Evolutionary conservation across 495 filamentous ascomycete genomes (phyloP), one percentile per base, ranked within the genome.

Genomic region (Penicillium macrosclerotiorum): DNA sequence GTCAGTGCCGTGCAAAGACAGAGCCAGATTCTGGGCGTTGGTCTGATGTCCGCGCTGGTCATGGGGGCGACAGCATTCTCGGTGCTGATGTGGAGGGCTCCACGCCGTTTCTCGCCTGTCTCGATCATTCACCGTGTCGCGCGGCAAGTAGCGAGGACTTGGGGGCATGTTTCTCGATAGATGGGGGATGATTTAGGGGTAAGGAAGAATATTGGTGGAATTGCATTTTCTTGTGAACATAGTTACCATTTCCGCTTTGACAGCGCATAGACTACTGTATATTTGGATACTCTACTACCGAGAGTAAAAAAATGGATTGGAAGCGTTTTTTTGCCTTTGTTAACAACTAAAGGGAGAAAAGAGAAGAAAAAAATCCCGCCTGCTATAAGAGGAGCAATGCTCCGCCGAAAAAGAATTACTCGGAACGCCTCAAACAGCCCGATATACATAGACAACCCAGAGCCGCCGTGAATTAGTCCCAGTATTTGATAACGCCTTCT

Each of bases 401-500:
- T n/a, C n/a, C n/a, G 11, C 20, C 35, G 4, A 5, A 37, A 27
- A 11, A 13, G n/a, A 14, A 18, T 51, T 12, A 40, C 25, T 33
- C 43, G 40, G 25, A 46, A 50, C 46, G 46, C 46, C 49, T 38
- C 17, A 25, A 36, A 11, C 11, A 22, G 37, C 33, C 37, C 30
- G 37, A 27, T 52, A 47, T 52, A 47, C 32, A 43, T n/a, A 47
- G 33, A 23, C 43, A 16, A 25, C 17, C 11, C n/a, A 32, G 38
- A 43, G 33, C 16, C 16, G 18, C 20, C 24, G 16, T 23, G 35
- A 18, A 37, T 35, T 74, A 98, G 82, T 98, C 93, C 93, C 93
- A 97, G 68, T 91, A 93, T 65, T 85, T 90, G 50, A 98, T 90
- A 13, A 84, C 68, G 5, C 93, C 92, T 57, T 94, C 88, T 67